phyloP scores from a whole-genome alignment of 768 basidiomycete species.

The Cyathus striatus region DNA sequence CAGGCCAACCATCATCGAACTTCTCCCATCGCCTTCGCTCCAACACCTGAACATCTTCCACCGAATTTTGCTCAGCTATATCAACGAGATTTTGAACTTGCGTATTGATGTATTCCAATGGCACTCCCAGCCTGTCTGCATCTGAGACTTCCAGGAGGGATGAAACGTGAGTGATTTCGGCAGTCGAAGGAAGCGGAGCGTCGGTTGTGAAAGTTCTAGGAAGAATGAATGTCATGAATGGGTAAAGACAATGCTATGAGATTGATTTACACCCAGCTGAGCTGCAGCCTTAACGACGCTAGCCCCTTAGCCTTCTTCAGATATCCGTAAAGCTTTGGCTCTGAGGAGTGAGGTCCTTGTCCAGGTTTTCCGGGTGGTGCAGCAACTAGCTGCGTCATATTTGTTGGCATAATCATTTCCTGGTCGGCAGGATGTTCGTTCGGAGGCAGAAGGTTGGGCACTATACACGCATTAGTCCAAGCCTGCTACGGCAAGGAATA shows the following conservation, averaged over 20 bases:
- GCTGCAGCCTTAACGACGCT: slow-evolving; percentile 49
- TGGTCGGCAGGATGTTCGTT: slow-evolving; percentile 33
- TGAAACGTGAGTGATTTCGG: slow-evolving; percentile 23
- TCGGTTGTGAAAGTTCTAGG: slow-evolving; percentile 47
- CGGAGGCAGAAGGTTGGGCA: slow-evolving; percentile 52
- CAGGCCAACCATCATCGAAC: slow-evolving; percentile 7
- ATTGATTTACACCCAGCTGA: slow-evolving; percentile 64
- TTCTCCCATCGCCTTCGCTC: slow-evolving; percentile 1
- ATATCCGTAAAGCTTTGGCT: slow-evolving; percentile 18
- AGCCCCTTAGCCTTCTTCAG: slow-evolving; percentile 56
- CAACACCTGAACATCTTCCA: neutral
- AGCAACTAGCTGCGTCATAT: slow-evolving; percentile 19
- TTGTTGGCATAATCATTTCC: slow-evolving; percentile 24
- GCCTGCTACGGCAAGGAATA: neutral
- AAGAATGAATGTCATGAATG: slow-evolving; percentile 1
- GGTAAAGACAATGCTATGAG: neutral
- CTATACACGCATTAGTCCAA: slow-evolving; percentile 22
- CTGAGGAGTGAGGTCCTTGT: slow-evolving; percentile 11
- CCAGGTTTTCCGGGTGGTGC: neutral
- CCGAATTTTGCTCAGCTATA: neutral
- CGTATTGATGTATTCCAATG: neutral
- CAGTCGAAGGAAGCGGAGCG: slow-evolving; percentile 25
- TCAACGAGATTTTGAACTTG: neutral
- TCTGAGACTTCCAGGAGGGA: slow-evolving; percentile 11
- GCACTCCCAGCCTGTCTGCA: neutral